Conservation (phyloP, 2,329 filamentous ascomycete genomes). For the Ophiostoma pallidulum region DNA sequence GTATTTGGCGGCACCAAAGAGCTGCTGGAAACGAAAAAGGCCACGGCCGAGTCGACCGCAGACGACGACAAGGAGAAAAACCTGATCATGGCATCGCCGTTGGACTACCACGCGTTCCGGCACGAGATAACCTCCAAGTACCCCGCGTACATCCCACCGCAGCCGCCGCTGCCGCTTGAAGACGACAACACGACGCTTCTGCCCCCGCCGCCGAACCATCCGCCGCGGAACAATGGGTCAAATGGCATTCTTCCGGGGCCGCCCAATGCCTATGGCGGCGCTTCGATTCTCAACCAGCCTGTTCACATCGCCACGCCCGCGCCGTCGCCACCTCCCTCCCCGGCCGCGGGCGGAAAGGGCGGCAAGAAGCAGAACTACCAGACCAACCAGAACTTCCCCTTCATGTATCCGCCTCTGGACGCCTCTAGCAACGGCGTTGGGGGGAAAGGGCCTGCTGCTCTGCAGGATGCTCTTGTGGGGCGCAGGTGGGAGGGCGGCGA, state of each 20-base stretch:
- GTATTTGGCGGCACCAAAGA: slow-evolving; percentile 72
- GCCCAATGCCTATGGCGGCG: slow-evolving; percentile 46
- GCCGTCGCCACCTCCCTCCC: slow-evolving; percentile 89
- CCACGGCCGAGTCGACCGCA: slow-evolving; percentile 52
- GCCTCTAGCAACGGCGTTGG: slow-evolving; percentile 81
- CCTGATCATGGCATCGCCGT: slow-evolving; percentile 82
- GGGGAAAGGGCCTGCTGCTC: slow-evolving; percentile 72
- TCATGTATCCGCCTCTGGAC: slow-evolving; percentile 91
- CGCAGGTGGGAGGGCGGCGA: slow-evolving; percentile 89
- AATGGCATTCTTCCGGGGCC: slow-evolving; percentile 53
- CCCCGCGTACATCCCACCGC: slow-evolving; percentile 86
- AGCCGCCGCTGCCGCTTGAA: slow-evolving; percentile 73
- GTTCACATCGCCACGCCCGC: slow-evolving; percentile 98
- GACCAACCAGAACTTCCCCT: slow-evolving; percentile 97
- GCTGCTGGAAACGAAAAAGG: slow-evolving; percentile 63
- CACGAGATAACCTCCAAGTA: slow-evolving; percentile 98
- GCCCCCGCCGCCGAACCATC: slow-evolving; percentile 71
- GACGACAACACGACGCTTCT: slow-evolving; percentile 85
- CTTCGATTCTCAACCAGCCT: slow-evolving; percentile 86
- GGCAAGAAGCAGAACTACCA: slow-evolving; percentile 99
- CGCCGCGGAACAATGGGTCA: slow-evolving; percentile 48
- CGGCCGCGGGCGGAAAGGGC: slow-evolving; percentile 75
- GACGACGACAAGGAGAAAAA: slow-evolving; percentile 56
- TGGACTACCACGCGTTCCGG: slow-evolving; percentile 93
- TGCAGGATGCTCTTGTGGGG: slow-evolving; percentile 72